Base-by-base conservation (phyloP, 2,329 filamentous ascomycete species). In the Cladosporium sp. region DNA sequence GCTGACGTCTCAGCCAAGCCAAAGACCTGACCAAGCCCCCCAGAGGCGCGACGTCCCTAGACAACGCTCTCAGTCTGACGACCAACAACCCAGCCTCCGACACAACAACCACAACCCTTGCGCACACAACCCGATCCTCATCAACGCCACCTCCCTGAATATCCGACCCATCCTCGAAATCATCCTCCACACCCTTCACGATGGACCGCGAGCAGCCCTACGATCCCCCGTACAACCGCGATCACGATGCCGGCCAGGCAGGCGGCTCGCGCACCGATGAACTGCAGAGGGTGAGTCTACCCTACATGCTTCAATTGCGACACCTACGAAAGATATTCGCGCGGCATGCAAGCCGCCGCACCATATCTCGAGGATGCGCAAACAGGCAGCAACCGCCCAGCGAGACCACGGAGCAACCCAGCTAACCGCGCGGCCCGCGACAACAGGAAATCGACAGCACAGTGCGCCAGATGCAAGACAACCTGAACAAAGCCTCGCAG, bases 401-500 rank as follows among this genome's bases (percentile, higher is more conserved):
- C 41, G 40, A 33, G 43, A 46, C 35, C 22, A 28, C 31, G 28
- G 38, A 43, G 43, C 38, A 16, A 13, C 13, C 7, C 3, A 35
- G 46, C 46, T 50, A 31, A 50, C 40, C 22, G 18, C 32, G 40
- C 31, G 46, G 13, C 19, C 33, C 35, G 34, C 13, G 16, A 35
- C 32, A 35, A 46, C 38, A 98, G 93, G 87, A 97, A 95, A 95
- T 98, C 73, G 87, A 97, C 72, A 88, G 91, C 68, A 95, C 92
- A 48, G 89, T 96, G 65, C 86, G 86, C 68, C 88, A 93, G 61
- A 96, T 98, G 92, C 84, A 87, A 66, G 86, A 95, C 72, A 98
- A 98, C 77, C 95, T 98, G 79, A 90, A 91, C 78, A 95, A 93
- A 74, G 89, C 95, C 58, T 90, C 88, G 41, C 85, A 96, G 74